Conservation (phyloP, 352 stramenopile genomes). For the Globisporangium nunn region DNA sequence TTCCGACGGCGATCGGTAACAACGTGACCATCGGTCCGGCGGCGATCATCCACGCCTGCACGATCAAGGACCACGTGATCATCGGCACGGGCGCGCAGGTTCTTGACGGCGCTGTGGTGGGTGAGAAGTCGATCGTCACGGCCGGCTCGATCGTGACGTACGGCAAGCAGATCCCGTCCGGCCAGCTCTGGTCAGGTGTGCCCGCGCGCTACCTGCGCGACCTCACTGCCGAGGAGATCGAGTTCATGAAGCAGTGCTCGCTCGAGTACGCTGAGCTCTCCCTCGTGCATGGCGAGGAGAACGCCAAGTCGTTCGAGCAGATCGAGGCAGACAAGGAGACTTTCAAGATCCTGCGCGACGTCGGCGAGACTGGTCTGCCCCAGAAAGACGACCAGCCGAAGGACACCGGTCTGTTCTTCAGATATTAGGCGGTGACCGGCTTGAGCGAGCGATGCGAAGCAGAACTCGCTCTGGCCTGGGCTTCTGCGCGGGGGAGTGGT, state of each 20-base stretch:
- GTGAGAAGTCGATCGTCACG: slow-evolving; percentile 85
- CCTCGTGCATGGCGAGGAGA: slow-evolving; percentile 63
- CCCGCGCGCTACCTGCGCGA: slow-evolving; percentile 80
- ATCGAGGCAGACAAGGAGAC: slow-evolving; percentile 70
- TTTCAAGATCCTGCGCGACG: slow-evolving; percentile 70
- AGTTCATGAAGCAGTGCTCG: slow-evolving; percentile 87
- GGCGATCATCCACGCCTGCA: slow-evolving; percentile 89
- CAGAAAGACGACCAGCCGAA: slow-evolving; percentile 63
- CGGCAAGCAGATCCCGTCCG: slow-evolving; percentile 82
- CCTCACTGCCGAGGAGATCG: slow-evolving; percentile 78
- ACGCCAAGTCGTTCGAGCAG: slow-evolving; percentile 79
- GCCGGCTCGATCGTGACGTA: slow-evolving; percentile 85
- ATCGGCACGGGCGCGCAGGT: slow-evolving; percentile 90
- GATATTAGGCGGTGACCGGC: slow-evolving; percentile 61
- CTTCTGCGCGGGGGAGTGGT: neutral
- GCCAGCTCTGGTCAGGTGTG: slow-evolving; percentile 86
- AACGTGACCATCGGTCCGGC: slow-evolving; percentile 86
- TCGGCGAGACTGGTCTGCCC: slow-evolving; percentile 72
- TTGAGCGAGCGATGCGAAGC: neutral
- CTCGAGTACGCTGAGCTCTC: slow-evolving; percentile 81
- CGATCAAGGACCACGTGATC: slow-evolving; percentile 88
- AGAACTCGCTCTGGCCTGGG: neutral
- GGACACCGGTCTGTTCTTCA: slow-evolving; percentile 84
- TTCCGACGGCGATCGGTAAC: slow-evolving; percentile 87
- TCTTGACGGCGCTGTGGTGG: slow-evolving; percentile 85